Base-by-base conservation (phyloP, 2,329 filamentous ascomycete species). In the Monilinia laxa region DNA sequence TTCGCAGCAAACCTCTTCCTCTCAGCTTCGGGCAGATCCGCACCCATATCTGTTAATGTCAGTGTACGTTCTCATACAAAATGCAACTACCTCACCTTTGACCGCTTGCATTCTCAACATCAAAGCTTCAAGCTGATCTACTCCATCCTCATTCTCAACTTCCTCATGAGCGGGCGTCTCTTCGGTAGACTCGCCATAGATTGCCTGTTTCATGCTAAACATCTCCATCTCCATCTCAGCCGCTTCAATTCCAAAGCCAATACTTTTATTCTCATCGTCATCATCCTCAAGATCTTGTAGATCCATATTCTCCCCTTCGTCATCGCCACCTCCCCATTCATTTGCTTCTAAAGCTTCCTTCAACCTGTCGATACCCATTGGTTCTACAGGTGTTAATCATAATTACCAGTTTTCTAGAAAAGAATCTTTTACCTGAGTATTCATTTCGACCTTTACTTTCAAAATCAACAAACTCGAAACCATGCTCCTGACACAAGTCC, bases 51-150 rank as follows among this genome's bases (percentile, higher is more conserved):
- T 73, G 81, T 78, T 49, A 16, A 38, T n/a, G 52, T 74, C 51
- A 75, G 70, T 31, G n/a, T 31, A 1, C 20, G 40, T 35, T 25
- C 56, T 40, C 7, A 3, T 11, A 31, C 18, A 28, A 18, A 16
- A 28, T 14, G 20, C 51, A 53, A 11, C 16, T 11, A 4, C 4
- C 73, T 68, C 65, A 76, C 76, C 76, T 74, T 72, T 73, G 11
- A 85, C 85, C 1, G 85, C 85, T 76, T 86, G 85, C 68, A 90
- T 78, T 76, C 85, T 88, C 60, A 81, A 78, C 85, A 90, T 88
- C 83, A 90, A 85, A 62, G 79, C 78, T 72, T 89, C 86, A 40
- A 90, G 75, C 75, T 85, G 84, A 72, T 83, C 81, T 20, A 90
- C 81, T 4, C 81, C 77, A 23, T 79, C 79, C 9, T 78, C 79